phyloP scores from a whole-genome alignment of 345 rosid species.

The Dimocarpus longan region DNA sequence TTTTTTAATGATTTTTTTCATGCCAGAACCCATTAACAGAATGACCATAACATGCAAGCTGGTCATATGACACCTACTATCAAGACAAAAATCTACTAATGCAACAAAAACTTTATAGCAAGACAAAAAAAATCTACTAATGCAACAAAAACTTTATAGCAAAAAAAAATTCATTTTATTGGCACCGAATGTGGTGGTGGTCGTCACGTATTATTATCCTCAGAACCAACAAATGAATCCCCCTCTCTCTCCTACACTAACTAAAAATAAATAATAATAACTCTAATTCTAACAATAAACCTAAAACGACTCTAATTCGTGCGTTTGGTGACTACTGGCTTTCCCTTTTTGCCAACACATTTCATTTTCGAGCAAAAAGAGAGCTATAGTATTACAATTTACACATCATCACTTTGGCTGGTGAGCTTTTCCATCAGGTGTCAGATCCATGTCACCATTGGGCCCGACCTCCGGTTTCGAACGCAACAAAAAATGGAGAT shows the following conservation, averaged over 20 bases:
- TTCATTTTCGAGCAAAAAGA: background rate
- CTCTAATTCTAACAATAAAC: background rate
- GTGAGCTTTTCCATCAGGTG: constrained; percentile 36
- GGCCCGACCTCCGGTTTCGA: constrained; percentile 17
- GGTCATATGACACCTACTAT: constrained; percentile 13
- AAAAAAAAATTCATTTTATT: constrained; percentile 13
- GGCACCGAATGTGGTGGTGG: constrained; percentile 25
- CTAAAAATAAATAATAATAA: background rate
- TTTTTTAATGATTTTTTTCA: background rate
- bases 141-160: background rate
- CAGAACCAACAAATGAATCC: constrained; percentile 37
- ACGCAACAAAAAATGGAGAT: background rate
- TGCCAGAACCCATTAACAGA: background rate
- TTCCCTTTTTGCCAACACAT: background rate
- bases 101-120: background rate
- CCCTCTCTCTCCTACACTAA: constrained; percentile 13
- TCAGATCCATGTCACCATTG: constrained; percentile 32
- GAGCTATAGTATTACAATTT: background rate
- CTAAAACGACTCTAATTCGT: background rate
- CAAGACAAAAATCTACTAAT: background rate
- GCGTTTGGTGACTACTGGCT: background rate
- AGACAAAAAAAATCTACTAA: no score
- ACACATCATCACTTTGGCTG: constrained; percentile 2
- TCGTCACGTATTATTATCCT: background rate
- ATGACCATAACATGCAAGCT: background rate